These are phyloP conservation scores for Saxophila tyrrhenica DNA, from an alignment of 495 filamentous ascomycete species.

Conservation along the genomic window DNA sequence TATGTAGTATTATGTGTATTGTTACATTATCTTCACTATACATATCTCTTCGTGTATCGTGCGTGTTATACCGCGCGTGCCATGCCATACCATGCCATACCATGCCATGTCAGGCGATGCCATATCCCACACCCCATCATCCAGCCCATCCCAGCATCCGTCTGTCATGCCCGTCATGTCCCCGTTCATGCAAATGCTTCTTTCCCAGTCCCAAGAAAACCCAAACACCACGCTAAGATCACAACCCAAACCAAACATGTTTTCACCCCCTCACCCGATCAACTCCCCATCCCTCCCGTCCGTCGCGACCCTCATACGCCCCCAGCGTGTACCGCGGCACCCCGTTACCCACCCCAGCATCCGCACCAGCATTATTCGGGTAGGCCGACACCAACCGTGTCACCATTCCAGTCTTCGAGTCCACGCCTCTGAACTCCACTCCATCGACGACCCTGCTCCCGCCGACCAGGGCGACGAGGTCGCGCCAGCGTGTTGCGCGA, in stretches of 20 bases:
- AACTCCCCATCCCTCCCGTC: slow-evolving; percentile 53
- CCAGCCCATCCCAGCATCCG: too few relatives aligned
- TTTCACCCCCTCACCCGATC: slow-evolving; percentile 32
- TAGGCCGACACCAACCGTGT: slow-evolving; percentile 42
- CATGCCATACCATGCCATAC: too few relatives aligned
- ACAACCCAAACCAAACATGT: not conserved
- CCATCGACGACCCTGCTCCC: slow-evolving; percentile 58
- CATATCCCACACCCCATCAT: too few relatives aligned
- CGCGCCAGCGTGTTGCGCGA: slow-evolving; percentile 55
- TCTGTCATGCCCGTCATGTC: too few relatives aligned
- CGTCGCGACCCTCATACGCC: slow-evolving; percentile 48
- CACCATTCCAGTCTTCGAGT: slow-evolving; percentile 50
- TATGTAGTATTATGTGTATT: too few relatives aligned
- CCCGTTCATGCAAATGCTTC: too few relatives aligned
- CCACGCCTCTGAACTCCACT: slow-evolving; percentile 48
- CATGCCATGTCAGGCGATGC: too few relatives aligned
- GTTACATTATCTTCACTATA: too few relatives aligned
- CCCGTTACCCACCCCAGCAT: not conserved
- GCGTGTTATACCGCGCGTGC: too few relatives aligned
- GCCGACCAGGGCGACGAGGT: slow-evolving; percentile 66
- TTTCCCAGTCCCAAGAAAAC: too few relatives aligned
- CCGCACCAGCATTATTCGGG: not conserved
- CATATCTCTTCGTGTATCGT: too few relatives aligned
- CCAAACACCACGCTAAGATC: not conserved
- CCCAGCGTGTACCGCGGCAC: slow-evolving; percentile 50